Base-by-base conservation (phyloP, 2,329 filamentous ascomycete genomes). In the Sporothrix curviconia region DNA sequence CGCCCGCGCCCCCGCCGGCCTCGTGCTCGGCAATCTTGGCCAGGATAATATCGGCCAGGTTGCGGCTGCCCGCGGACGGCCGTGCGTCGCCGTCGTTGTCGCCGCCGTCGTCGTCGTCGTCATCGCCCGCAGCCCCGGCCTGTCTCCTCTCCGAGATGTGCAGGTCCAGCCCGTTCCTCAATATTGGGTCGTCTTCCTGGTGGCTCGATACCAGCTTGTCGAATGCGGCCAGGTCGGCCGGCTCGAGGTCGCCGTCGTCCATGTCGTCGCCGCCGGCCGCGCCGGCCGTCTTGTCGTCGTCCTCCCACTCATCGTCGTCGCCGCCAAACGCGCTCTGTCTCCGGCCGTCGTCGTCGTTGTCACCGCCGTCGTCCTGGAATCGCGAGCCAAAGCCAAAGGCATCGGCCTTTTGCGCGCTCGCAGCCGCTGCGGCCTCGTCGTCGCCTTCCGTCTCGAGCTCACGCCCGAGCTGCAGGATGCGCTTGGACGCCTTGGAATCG, bases 11-110 rank as follows among this genome's bases (percentile, higher is more conserved):
- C 9, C 25, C 39, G 22, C 52, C 56, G 4, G 89, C 87, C 75
- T 99, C 94, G 66, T 95, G 89, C 59, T 89, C 87, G 4, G 91
- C 90, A 68, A 99, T 99, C 74, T 95, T 96, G 68, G 92, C 86
- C 59, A 99, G 75, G 63, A 99, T 99, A 62, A 99, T 76, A 67
- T 96, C 92, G 15, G 94, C 91, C 58, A 99, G 78, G 70, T 97
- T 96, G 61, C 87, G 90, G 14, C 60, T 51, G 4, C 57, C 81
- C 40, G 55, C 37, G 14, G 28, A 30, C 15, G 28, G 25, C 43
- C 30, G 28, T 15, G 32, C 28, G 30, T 53, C 7, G 7, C 49
- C 9, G 11, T 40, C 15, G 28, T 30, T 32, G 1, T 4, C 17
- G 14, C 42, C 24, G 15, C 44, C 78, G 58, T 80, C 75, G 36